Evolutionary conservation across 805 yeast genomes (phyloP).

Genomic region (Schwanniomyces polymorphus): DNA sequence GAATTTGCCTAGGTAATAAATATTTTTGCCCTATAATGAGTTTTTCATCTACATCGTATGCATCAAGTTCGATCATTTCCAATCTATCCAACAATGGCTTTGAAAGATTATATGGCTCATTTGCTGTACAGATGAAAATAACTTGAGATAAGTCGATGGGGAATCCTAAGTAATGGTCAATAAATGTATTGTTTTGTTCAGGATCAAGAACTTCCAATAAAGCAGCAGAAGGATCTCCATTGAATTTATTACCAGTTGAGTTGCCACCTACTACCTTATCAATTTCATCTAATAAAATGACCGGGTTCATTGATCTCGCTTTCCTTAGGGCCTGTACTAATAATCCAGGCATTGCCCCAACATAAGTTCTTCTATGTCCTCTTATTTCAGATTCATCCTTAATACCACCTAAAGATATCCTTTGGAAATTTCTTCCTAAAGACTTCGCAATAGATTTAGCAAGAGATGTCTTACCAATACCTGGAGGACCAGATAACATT

Average conservation of each 20-base stretch:
- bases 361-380: conserved; percentile 89
- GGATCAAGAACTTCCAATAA: conserved; percentile 87
- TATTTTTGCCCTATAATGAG: conserved; percentile 66
- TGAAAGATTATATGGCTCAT: conserved; percentile 67
- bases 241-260: conserved; percentile 42
- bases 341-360: conserved; percentile 90
- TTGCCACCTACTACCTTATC: conserved; percentile 70
- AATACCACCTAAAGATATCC: conserved; percentile 84
- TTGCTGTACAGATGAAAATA: conserved; percentile 83
- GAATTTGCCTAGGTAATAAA: conserved; percentile 73
- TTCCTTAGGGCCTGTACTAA: conserved; percentile 75
- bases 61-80: conserved; percentile 76
- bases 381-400: conserved; percentile 87
- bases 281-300: conserved; percentile 79
- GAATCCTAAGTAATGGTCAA: conserved; percentile 82
- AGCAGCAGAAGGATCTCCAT: conserved; percentile 92
- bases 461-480: conserved; percentile 87
- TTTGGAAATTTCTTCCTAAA: conserved; percentile 70
- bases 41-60: conserved; percentile 80
- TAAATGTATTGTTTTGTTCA: conserved; percentile 75
- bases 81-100: conserved; percentile 80
- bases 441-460: conserved; percentile 81
- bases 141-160: conserved; percentile 83
- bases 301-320: conserved; percentile 78
- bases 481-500: conserved; percentile 88